phyloP scores from a whole-genome alignment of 768 basidiomycete species.

The Lyophyllum atratum region DNA sequence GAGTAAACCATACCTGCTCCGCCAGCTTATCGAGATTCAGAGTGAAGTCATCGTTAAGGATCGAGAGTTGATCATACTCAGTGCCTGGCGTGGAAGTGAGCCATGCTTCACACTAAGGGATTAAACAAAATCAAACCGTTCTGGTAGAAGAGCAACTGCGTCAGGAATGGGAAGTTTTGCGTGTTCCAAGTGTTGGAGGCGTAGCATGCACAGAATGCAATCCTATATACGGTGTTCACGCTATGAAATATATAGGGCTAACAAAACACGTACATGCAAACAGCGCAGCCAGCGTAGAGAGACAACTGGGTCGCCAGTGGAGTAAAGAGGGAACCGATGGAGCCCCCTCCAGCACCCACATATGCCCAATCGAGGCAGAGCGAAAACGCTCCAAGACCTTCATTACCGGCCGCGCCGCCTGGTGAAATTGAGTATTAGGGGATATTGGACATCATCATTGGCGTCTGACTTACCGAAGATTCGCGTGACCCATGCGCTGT shows the following conservation, averaged over 20 bases:
- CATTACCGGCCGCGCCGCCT: constrained; percentile 51
- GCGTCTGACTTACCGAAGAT: constrained; percentile 49
- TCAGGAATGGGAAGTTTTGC: constrained; percentile 10
- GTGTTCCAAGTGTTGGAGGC: background rate
- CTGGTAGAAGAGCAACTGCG: constrained; percentile 25
- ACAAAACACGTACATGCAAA: constrained; percentile 39
- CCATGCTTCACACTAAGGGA: background rate
- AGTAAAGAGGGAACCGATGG: constrained; percentile 40
- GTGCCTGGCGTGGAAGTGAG: constrained; percentile 30
- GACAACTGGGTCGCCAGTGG: constrained; percentile 50
- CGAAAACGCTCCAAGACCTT: constrained; percentile 55
- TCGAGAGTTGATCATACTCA: constrained; percentile 49
- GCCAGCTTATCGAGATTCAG: constrained; percentile 48
- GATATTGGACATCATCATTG: background rate
- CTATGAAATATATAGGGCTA: background rate
- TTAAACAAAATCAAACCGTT: constrained; percentile 1
- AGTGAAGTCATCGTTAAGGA: constrained; percentile 49
- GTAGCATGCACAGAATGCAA: constrained; percentile 1
- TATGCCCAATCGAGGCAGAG: constrained; percentile 60
- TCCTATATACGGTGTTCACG: background rate
- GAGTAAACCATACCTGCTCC: constrained; percentile 20
- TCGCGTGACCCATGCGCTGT: constrained; percentile 51
- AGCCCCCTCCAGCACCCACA: constrained; percentile 34
- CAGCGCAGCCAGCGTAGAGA: constrained; percentile 39
- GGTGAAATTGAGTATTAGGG: constrained; percentile 3